phyloP scores from a whole-genome alignment of 1,284 basidiomycete genomes.

The Thecaphora frezii region DNA sequence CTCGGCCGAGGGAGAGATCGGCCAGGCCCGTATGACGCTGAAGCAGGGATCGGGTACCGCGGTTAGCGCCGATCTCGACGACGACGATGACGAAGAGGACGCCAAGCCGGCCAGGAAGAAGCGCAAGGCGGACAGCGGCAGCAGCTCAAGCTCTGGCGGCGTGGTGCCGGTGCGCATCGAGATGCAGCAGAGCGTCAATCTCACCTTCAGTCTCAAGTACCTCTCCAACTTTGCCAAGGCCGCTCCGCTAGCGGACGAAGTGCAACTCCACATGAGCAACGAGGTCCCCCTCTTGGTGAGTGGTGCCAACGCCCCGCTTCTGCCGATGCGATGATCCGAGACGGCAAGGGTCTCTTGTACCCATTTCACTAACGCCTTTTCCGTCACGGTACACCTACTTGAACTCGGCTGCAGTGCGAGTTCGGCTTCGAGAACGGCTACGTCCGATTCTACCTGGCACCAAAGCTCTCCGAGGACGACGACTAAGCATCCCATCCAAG shows the following conservation, averaged over 20 bases:
- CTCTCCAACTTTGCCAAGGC: constrained; percentile 96
- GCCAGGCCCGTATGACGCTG: constrained; percentile 83
- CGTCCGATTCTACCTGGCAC: constrained; percentile 57
- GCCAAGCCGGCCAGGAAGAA: constrained; percentile 48
- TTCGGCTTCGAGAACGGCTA: constrained; percentile 80
- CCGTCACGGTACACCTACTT: background rate
- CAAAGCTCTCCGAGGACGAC: constrained; percentile 55
- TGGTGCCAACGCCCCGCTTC: too few relatives aligned
- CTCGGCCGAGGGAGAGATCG: constrained; percentile 87
- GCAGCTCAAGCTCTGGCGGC: constrained; percentile 15
- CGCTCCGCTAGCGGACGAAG: constrained; percentile 71
- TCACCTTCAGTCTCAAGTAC: constrained; percentile 97
- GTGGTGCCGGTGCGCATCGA: constrained; percentile 60
- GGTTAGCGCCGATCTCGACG: constrained; percentile 35
- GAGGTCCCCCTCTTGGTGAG: constrained; percentile 47
- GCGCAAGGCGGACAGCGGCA: constrained; percentile 34
- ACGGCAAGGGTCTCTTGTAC: too few relatives aligned
- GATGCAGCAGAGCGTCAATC: constrained; percentile 72
- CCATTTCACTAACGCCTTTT: too few relatives aligned
- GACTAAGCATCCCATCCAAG: constrained; percentile 21
- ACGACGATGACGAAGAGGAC: constrained; percentile 56
- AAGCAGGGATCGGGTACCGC: constrained; percentile 68
- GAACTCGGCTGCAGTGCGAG: constrained; percentile 66
- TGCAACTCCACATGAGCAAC: constrained; percentile 62
- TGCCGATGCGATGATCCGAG: too few relatives aligned